Conservation (phyloP, 2,329 filamentous ascomycete genomes). For the Ciborinia camelliae region DNA sequence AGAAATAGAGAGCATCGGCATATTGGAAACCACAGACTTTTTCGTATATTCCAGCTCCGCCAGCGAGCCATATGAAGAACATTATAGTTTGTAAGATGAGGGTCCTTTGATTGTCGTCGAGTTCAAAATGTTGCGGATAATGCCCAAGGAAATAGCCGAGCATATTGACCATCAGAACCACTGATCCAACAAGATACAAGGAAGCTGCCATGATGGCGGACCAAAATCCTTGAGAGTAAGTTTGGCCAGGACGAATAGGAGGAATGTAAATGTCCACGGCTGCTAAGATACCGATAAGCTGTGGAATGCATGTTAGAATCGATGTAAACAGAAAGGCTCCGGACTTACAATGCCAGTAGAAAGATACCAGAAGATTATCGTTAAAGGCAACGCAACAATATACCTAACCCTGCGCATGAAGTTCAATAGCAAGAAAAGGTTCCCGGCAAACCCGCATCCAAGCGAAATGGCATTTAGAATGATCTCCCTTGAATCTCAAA, state of each 20-base stretch:
- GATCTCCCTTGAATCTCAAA: slow-evolving; percentile 46
- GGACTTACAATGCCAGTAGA: slow-evolving; percentile 56
- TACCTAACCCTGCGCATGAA: slow-evolving; percentile 66
- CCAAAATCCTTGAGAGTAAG: slow-evolving; percentile 67
- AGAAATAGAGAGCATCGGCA: slow-evolving; percentile 58
- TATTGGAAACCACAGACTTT: slow-evolving; percentile 56
- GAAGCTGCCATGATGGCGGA: slow-evolving; percentile 62
- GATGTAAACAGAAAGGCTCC: slow-evolving; percentile 36
- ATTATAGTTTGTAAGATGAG: slow-evolving; percentile 68
- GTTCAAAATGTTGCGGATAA: slow-evolving; percentile 63
- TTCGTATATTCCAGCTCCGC: slow-evolving; percentile 60
- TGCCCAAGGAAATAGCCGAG: slow-evolving; percentile 65
- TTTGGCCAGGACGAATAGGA: slow-evolving; percentile 45
- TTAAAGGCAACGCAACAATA: slow-evolving; percentile 62
- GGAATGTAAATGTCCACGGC: slow-evolving; percentile 53
- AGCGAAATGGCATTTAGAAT: slow-evolving; percentile 62
- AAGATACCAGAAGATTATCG: slow-evolving; percentile 64
- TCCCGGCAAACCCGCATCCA: slow-evolving; percentile 61
- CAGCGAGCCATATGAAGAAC: slow-evolving; percentile 66
- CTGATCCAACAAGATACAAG: slow-evolving; percentile 59
- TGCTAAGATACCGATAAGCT: slow-evolving; percentile 56
- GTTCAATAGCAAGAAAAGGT: slow-evolving; percentile 65
- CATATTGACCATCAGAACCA: slow-evolving; percentile 67
- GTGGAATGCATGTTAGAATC: slow-evolving; percentile 12
- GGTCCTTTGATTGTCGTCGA: slow-evolving; percentile 65